Conservation (phyloP, 2,329 filamentous ascomycete genomes). For the Paecilomyces formosus region DNA sequence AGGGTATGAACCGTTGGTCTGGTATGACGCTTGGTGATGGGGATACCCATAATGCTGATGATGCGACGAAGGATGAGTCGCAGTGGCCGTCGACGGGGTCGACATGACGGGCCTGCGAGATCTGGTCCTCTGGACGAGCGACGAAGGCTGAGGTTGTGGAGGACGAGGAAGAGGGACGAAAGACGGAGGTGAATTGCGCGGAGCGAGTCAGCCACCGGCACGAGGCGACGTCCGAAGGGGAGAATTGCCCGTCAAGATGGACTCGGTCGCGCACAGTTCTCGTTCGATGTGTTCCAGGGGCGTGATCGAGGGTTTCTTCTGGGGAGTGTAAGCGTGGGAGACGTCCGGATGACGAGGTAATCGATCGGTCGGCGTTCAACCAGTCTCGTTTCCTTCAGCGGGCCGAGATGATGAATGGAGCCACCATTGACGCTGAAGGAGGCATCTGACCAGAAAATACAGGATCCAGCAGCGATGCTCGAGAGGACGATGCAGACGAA, state of each 20-base stretch:
- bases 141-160: not conserved
- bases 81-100: slow-evolving; percentile 70
- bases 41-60: slow-evolving; percentile 58
- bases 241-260: not conserved
- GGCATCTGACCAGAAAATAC: not conserved
- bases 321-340: not conserved
- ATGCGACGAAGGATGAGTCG: slow-evolving; percentile 62
- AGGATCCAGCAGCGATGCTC: not conserved
- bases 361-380: not conserved
- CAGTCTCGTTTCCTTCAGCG: slow-evolving; percentile 1
- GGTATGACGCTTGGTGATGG: slow-evolving; percentile 46
- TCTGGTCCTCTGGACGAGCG: not conserved
- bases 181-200: not conserved
- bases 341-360: not conserved
- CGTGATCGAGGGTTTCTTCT: not conserved
- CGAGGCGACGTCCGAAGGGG: not conserved
- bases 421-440: not conserved
- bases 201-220: not conserved
- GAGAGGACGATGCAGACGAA: not conserved
- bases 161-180: not conserved
- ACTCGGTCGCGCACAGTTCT: not conserved
- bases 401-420: not conserved
- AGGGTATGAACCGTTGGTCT: slow-evolving; percentile 47
- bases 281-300: not conserved
- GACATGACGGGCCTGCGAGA: slow-evolving; percentile 52